A percentile compares a stretch with the other conserved stretches of the same genome.
Evolutionary conservation across 306 rosid species (phyloP).

Genomic region (Astragalus membranaceus): DNA sequence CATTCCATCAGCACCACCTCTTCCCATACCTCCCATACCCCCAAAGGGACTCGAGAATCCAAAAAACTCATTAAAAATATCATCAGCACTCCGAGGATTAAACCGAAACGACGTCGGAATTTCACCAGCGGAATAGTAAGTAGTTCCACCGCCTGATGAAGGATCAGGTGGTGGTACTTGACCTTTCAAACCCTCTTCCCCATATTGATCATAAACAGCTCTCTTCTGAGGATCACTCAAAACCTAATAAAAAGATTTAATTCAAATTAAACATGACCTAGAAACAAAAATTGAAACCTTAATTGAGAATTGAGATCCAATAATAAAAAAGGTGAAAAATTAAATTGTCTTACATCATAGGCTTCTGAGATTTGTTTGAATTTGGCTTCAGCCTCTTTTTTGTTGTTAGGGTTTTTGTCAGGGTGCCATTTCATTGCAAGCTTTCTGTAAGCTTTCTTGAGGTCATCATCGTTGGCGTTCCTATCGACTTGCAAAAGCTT

Average conservation of each 20-base stretch:
- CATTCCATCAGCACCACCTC: constrained; percentile 21
- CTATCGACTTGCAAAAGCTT: constrained; percentile 50
- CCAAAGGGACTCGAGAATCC: constrained; percentile 45
- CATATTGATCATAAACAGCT: constrained; percentile 49
- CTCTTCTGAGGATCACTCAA: constrained; percentile 62
- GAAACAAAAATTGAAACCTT: not conserved
- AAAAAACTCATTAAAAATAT: constrained; percentile 49
- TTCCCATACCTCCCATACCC: constrained; percentile 46
- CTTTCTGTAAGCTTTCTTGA: constrained; percentile 51
- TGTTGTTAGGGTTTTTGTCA: constrained; percentile 48
- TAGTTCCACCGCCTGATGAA: constrained; percentile 23
- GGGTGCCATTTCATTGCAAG: constrained; percentile 80
- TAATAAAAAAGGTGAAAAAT: not conserved
- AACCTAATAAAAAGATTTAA: constrained; percentile 28
- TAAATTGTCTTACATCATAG: constrained; percentile 30
- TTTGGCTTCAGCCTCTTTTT: constrained; percentile 56
- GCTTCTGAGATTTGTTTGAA: constrained; percentile 64
- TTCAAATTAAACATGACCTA: not conserved
- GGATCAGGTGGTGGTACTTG: constrained; percentile 50
- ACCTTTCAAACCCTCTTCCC: constrained; percentile 58
- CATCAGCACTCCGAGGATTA: constrained; percentile 55
- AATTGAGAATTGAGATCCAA: not conserved
- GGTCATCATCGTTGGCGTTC: constrained; percentile 47
- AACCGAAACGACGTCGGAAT: constrained; percentile 45
- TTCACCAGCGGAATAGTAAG: constrained; percentile 37